phyloP scores from a whole-genome alignment of 306 rosid genomes.

The Quercus suber region DNA sequence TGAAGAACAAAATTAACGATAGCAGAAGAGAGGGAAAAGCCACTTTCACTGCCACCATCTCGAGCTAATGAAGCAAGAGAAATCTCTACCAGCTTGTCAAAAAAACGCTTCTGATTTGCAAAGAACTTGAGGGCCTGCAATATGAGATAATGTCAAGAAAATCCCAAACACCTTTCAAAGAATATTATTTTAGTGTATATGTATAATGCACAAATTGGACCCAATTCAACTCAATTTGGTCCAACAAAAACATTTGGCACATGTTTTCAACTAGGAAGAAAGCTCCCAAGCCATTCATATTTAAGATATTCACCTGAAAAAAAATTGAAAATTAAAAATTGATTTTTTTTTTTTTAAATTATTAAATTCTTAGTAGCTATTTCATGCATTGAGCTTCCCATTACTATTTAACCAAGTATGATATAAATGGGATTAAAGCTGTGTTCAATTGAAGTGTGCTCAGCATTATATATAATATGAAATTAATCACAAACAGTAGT shows the following conservation, averaged over 20 bases:
- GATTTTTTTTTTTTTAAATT: not conserved
- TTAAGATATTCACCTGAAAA: not conserved
- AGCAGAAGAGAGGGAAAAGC: conserved; percentile 74
- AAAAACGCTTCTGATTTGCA: conserved; percentile 51
- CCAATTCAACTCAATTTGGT: not conserved
- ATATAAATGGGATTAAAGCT: not conserved
- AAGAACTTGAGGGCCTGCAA: conserved; percentile 75
- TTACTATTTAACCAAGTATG: not conserved
- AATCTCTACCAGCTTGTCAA: conserved; percentile 69
- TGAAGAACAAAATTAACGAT: conserved; percentile 65
- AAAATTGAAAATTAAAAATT: not conserved
- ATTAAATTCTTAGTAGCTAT: not conserved
- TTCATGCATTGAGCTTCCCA: not conserved
- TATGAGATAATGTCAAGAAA: not conserved
- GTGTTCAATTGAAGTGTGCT: not conserved
- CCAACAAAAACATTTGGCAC: not conserved
- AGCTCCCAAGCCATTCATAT: not conserved
- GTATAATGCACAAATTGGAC: too few relatives aligned
- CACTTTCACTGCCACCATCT: conserved; percentile 76
- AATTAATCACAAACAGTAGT: not conserved
- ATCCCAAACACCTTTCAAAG: not conserved
- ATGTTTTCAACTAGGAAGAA: not conserved
- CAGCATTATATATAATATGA: not conserved
- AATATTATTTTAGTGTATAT: not conserved
- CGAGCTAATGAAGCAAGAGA: conserved; percentile 51